Evolutionary conservation across 73 alveolate genomes (phyloP).

Genomic region (Paramecium biaurelia): DNA sequence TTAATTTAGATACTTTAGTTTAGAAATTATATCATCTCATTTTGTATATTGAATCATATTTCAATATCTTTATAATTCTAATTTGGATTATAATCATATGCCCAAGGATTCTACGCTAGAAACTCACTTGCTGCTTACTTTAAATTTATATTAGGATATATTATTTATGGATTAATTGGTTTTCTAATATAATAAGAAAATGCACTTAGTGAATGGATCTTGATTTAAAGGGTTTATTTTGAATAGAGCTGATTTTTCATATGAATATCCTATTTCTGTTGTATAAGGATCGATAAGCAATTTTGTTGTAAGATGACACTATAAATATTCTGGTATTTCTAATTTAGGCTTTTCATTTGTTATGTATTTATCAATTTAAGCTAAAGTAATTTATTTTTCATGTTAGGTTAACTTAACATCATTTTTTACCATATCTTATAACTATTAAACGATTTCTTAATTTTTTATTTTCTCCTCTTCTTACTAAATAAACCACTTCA

Average conservation of each 20-base stretch:
- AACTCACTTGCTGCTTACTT: slow-evolving; percentile 22
- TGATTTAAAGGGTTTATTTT: neutral
- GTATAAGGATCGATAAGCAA: slow-evolving; percentile 25
- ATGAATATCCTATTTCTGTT: slow-evolving; percentile 25
- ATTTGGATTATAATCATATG: neutral
- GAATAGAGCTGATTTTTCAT: neutral
- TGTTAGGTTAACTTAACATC: neutral
- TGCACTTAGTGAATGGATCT: slow-evolving; percentile 9
- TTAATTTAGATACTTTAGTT: too few relatives aligned
- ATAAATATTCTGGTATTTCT: slow-evolving; percentile 33
- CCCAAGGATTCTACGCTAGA: slow-evolving; percentile 43
- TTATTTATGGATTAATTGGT: neutral
- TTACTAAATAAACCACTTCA: slow-evolving; percentile 13
- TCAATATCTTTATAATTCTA: neutral
- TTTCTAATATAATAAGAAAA: neutral
- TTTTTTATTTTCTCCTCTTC: slow-evolving; percentile 14
- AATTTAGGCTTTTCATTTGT: neutral
- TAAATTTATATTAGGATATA: slow-evolving; percentile 13
- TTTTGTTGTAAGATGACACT: neutral
- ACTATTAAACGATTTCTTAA: neutral
- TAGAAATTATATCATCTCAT: neutral
- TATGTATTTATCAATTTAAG: slow-evolving; percentile 3
- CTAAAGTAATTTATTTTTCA: slow-evolving; percentile 9
- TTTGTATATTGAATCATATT: neutral
- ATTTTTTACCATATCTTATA: neutral